Percentiles rank a stretch among this genome's conserved stretches.
Conservation (phyloP, 2,329 filamentous ascomycete genomes). For the Aspergillus ruber region DNA sequence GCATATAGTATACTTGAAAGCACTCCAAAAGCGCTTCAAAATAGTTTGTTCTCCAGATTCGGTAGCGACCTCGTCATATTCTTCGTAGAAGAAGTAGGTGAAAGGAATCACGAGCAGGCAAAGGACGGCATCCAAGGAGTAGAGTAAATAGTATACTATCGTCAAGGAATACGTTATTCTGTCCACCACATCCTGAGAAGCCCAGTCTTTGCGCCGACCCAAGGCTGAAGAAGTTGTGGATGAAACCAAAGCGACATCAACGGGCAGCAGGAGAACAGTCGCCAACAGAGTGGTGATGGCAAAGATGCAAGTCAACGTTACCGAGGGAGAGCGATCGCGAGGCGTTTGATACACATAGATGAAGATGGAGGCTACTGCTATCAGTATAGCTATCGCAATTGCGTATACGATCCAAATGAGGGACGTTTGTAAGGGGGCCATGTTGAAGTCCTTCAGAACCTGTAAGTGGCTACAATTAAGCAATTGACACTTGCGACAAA, state of each 20-base stretch:
- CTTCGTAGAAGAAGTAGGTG: slow-evolving; percentile 96
- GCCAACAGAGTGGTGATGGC: slow-evolving; percentile 82
- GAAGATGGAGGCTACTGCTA: slow-evolving; percentile 73
- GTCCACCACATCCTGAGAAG: slow-evolving; percentile 71
- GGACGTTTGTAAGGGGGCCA: slow-evolving; percentile 73
- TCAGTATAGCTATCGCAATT: slow-evolving; percentile 68
- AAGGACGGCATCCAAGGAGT: slow-evolving; percentile 82
- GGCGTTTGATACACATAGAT: slow-evolving; percentile 89
- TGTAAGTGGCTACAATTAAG: background rate
- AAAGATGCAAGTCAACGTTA: slow-evolving; percentile 78
- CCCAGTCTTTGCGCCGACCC: slow-evolving; percentile 90
- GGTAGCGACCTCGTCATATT: slow-evolving; percentile 85
- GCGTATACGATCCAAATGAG: slow-evolving; percentile 95
- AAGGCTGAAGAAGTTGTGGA: slow-evolving; percentile 70
- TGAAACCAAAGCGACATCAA: slow-evolving; percentile 91
- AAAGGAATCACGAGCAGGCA: slow-evolving; percentile 90
- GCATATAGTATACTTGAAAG: slow-evolving; percentile 81
- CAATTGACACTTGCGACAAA: background rate
- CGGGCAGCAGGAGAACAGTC: slow-evolving; percentile 84
- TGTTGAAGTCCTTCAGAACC: slow-evolving; percentile 22
- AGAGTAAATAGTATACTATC: slow-evolving; percentile 86
- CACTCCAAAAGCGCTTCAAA: slow-evolving; percentile 67
- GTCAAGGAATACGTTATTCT: slow-evolving; percentile 74
- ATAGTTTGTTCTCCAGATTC: slow-evolving; percentile 71
- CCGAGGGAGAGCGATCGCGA: slow-evolving; percentile 72